phyloP scores from a whole-genome alignment of 495 filamentous ascomycete genomes.

The Hypoxylon rickii region DNA sequence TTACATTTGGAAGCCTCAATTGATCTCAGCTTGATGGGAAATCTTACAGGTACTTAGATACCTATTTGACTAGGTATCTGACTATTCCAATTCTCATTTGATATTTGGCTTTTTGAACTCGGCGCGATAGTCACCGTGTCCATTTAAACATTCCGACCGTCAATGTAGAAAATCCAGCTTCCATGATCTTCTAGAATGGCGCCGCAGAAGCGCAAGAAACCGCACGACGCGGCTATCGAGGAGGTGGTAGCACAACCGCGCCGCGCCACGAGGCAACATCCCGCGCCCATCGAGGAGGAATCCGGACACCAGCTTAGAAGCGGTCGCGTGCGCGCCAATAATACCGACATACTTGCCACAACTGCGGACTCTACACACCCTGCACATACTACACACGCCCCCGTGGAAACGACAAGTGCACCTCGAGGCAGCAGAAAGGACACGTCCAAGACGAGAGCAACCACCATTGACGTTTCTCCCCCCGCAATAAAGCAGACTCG shows the following conservation, averaged over 20 bases:
- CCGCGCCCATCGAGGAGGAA: conserved; percentile 30
- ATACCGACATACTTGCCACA: no score
- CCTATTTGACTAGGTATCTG: no score
- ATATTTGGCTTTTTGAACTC: no score
- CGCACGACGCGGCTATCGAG: conserved; percentile 26
- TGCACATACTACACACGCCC: no score
- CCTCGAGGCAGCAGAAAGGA: conserved; percentile 1
- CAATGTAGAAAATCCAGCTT: no score
- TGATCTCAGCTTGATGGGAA: no score
- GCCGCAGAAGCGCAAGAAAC: conserved; percentile 49
- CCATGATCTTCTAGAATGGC: conserved; percentile 39
- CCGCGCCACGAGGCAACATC: conserved; percentile 50
- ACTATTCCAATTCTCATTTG: no score
- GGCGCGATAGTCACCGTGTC: no score
- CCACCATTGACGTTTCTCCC: neutral
- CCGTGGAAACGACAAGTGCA: neutral
- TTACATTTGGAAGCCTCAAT: no score
- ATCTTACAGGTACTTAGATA: no score
- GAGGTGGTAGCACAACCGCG: conserved; percentile 25
- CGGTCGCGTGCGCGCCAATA: conserved; percentile 38
- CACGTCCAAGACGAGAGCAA: conserved; percentile 12
- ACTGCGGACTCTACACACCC: no score
- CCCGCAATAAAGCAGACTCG: conserved; percentile 16
- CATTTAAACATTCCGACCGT: no score
- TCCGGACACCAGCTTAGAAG: conserved; percentile 41